Base-by-base conservation (phyloP, 164 flowering plant species). In the Tinospora cordifolia region DNA sequence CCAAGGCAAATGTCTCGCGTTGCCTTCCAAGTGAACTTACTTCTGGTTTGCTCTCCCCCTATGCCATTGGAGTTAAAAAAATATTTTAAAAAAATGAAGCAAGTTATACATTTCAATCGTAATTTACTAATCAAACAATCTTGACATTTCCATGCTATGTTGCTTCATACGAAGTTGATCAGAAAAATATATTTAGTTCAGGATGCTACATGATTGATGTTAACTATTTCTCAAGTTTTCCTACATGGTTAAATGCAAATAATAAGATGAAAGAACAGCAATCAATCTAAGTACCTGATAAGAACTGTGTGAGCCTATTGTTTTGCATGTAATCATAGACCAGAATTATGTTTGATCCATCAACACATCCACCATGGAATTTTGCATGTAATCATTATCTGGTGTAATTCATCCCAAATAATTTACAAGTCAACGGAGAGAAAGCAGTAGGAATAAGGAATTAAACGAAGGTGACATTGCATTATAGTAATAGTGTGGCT, bases 41-140 rank as follows among this genome's bases (percentile, higher is more conserved):
- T 59, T 73, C 87, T 79, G 59, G 74, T 83, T 36, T 79, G 75
- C 75, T 84, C 81, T 38, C 67, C 66, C 9, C 89, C 90, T 84
- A 65, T 74, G 59, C 8, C 62, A 41, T 67, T 21, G 62, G 69
- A 70, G n/a, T n/a, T n/a, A 34, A 49, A n/a, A 6, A 8, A 47
- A 44, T 6, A 27, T 46, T 15, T 58, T 40, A n/a, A n/a, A n/a
- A n/a, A n/a, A n/a, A n/a, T n/a, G n/a, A n/a, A n/a, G n/a, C 0
- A 57, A 3, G 17, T 14, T 14, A 36, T n/a, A 19, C 46, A 65
- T 63, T 13, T 63, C 8, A 51, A 51, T 51, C 58, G 4, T 51
- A 13, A 13, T 51, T 51, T 51, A 15, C 21, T 51, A 51, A n/a
- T 51, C n/a, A 17, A 17, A 7, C 59, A 51, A 51, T 51, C 59